Conservation (phyloP, 352 stramenopile species). For the Globisporangium rhizosaccharum region DNA sequence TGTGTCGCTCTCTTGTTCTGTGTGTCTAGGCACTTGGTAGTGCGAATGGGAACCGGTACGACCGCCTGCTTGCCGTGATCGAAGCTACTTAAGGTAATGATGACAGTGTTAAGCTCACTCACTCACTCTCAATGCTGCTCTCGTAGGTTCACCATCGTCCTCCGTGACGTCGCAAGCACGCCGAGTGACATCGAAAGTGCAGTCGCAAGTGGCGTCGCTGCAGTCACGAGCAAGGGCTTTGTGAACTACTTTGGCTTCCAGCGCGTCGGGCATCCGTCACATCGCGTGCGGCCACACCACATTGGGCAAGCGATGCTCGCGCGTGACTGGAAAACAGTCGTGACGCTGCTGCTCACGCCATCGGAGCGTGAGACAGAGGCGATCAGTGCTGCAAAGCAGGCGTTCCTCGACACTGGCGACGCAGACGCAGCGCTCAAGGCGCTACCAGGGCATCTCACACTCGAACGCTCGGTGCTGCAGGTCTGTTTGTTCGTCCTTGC, state of each 20-base stretch:
- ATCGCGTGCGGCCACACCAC: constrained; percentile 49
- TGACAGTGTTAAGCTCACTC: too few relatives aligned
- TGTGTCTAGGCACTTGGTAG: constrained; percentile 34
- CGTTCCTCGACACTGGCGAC: constrained; percentile 40
- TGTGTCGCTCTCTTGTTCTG: not conserved
- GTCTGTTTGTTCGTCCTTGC: constrained; percentile 4
- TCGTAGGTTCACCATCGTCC: constrained; percentile 43
- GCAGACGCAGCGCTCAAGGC: constrained; percentile 50
- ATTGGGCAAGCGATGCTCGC: constrained; percentile 67
- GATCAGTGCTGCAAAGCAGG: constrained; percentile 30
- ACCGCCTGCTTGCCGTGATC: not conserved
- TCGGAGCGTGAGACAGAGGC: constrained; percentile 31
- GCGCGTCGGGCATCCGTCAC: constrained; percentile 48
- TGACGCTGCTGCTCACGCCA: constrained; percentile 40
- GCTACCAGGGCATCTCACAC: constrained; percentile 33
- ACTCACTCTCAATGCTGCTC: not conserved
- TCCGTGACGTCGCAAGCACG: constrained; percentile 29
- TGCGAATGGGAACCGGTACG: constrained; percentile 46
- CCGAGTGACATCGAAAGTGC: constrained; percentile 12
- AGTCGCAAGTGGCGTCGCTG: constrained; percentile 21
- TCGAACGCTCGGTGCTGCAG: constrained; percentile 59
- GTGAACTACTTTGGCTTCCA: constrained; percentile 85
- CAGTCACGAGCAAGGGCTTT: constrained; percentile 38
- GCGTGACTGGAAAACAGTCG: constrained; percentile 46
- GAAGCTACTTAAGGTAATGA: not conserved